Evolutionary conservation across 208 protist genomes (phyloP).

Genomic region (Trypanosomatidae sp.): DNA sequence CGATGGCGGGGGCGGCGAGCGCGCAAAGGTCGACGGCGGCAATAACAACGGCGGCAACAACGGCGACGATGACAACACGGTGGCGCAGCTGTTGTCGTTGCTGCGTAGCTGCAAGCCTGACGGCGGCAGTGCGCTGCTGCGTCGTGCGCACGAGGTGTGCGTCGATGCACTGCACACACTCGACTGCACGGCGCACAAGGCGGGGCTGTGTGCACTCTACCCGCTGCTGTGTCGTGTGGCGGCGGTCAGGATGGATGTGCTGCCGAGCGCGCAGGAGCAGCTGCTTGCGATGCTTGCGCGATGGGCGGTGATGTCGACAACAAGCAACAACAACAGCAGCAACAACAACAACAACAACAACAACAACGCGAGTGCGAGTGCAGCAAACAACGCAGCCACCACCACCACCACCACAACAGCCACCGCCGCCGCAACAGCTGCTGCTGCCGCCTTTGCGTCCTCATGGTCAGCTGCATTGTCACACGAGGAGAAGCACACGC

Average conservation of each 20-base stretch:
- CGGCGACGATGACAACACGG: background rate
- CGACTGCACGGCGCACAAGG: constrained; percentile 18
- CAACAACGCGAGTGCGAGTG: too few species aligned
- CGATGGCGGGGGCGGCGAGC: too few species aligned
- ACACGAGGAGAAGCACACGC: constrained; percentile 13
- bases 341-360: too few species aligned
- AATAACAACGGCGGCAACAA: too few species aligned
- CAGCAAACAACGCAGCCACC: too few species aligned
- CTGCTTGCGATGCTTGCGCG: constrained; percentile 48
- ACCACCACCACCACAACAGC: too few species aligned
- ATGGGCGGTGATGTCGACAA: constrained; percentile 21
- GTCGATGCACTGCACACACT: constrained; percentile 26
- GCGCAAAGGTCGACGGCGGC: too few species aligned
- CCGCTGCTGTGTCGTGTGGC: constrained; percentile 36
- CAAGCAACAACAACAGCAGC: too few species aligned
- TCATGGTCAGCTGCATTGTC: too few species aligned
- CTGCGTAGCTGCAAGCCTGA: constrained; percentile 12
- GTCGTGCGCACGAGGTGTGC: constrained; percentile 38
- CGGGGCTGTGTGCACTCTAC: constrained; percentile 33
- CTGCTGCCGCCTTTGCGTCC: too few species aligned
- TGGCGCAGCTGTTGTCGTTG: constrained; percentile 1
- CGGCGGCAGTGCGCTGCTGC: constrained; percentile 24
- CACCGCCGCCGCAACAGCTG: too few species aligned
- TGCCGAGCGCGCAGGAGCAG: constrained; percentile 48
- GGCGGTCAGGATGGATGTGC: constrained; percentile 8